These are phyloP conservation scores for Arthrocladium fulminans DNA, from an alignment of 2,329 filamentous ascomycete genomes.

Conservation along the genomic window DNA sequence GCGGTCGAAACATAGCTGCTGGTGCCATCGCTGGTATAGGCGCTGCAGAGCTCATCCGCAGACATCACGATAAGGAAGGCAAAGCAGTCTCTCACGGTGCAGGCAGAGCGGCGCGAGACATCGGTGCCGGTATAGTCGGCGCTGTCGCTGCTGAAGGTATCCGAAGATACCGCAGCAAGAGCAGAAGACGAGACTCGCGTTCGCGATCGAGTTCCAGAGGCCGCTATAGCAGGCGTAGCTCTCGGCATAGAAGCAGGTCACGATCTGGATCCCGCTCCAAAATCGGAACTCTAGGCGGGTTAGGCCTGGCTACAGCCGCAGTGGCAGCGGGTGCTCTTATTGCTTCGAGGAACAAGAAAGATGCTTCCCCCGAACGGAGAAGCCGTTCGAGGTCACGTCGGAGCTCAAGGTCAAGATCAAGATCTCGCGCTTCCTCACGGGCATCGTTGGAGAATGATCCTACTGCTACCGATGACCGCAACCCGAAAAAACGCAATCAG, in stretches of 20 bases:
- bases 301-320: conserved; percentile 48
- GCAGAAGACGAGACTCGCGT: conserved; percentile 38
- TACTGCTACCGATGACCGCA: conserved; percentile 28
- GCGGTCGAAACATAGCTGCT: conserved; percentile 51
- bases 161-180: conserved; percentile 41
- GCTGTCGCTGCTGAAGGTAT: conserved; percentile 53
- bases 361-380: conserved; percentile 38
- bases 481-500: conserved; percentile 45
- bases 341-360: conserved; percentile 46
- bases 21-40: conserved; percentile 53
- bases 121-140: conserved; percentile 54
- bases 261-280: conserved; percentile 42
- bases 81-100: conserved; percentile 44
- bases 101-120: conserved; percentile 40
- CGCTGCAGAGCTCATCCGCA: conserved; percentile 51
- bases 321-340: conserved; percentile 53
- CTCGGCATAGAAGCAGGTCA: conserved; percentile 28
- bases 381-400: conserved; percentile 25
- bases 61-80: conserved; percentile 49
- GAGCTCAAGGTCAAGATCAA: conserved; percentile 2
- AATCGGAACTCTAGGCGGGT: conserved; percentile 44
- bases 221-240: conserved; percentile 24
- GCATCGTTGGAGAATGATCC: conserved; percentile 20
- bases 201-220: conserved; percentile 25
- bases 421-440: conserved; percentile 1